Conservation (phyloP, 495 filamentous ascomycete genomes). For the Xylaria curta region DNA sequence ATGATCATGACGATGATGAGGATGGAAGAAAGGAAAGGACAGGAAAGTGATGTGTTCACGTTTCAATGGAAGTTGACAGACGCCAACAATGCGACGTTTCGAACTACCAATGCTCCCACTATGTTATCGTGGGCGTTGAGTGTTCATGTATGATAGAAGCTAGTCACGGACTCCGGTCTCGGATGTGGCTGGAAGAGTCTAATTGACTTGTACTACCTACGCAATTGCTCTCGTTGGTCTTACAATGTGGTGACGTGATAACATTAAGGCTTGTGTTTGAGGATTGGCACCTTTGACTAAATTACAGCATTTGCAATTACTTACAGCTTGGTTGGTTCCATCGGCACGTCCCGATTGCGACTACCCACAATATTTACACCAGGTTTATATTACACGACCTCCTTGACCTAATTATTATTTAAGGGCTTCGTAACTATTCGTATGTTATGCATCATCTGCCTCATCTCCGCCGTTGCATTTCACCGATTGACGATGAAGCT, state of each 20-base stretch:
- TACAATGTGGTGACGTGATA: neutral
- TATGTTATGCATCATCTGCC: neutral
- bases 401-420: neutral
- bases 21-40: conserved; percentile 3
- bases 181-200: neutral
- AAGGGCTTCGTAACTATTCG: neutral
- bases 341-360: neutral
- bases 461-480: neutral
- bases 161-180: conserved; percentile 5
- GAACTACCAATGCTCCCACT: neutral
- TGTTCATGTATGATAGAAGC: conserved; percentile 20
- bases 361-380: neutral
- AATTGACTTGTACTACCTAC: conserved; percentile 17
- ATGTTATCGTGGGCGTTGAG: conserved; percentile 9
- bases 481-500: conserved; percentile 11
- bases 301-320: neutral
- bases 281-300: neutral
- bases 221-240: neutral
- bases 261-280: no score
- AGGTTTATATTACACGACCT: neutral
- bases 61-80: conserved; percentile 12
- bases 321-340: neutral
- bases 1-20: neutral
- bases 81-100: conserved; percentile 3
- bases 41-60: neutral